These are phyloP conservation scores for Starmera stellimalicola DNA, from an alignment of 1,139 yeast species.

Conservation along the genomic window DNA sequence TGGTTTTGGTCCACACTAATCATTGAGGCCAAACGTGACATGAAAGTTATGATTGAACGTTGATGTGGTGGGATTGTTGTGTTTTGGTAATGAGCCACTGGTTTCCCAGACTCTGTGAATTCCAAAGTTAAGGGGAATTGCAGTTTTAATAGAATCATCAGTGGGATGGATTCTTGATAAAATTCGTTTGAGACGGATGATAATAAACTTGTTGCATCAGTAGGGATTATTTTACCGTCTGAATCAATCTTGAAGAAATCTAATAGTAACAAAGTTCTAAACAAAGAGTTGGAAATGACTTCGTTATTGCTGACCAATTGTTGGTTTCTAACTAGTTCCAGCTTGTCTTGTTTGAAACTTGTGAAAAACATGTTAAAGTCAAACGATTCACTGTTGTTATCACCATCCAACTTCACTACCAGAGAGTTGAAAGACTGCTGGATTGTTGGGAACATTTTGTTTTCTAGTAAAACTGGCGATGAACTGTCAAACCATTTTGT, in stretches of 20 bases:
- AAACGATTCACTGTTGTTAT: no score
- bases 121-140: constrained; percentile 27
- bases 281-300: constrained; percentile 47
- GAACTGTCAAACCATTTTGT: constrained; percentile 49
- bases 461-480: constrained; percentile 37
- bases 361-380: no score
- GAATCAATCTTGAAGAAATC: constrained; percentile 41
- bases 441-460: constrained; percentile 42
- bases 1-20: constrained; percentile 46
- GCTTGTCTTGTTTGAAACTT: constrained; percentile 27
- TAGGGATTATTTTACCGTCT: constrained; percentile 29
- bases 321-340: constrained; percentile 19
- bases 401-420: constrained; percentile 22
- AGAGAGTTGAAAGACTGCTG: constrained; percentile 30
- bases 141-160: constrained; percentile 37
- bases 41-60: constrained; percentile 34
- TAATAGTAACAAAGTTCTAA: constrained; percentile 48
- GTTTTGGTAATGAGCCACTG: constrained; percentile 25
- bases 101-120: constrained; percentile 21
- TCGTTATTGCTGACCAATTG: constrained; percentile 37
- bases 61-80: constrained; percentile 16
- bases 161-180: constrained; percentile 30
- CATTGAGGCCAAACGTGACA: constrained; percentile 52
- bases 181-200: constrained; percentile 20
- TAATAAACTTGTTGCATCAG: constrained; percentile 45